Conservation (phyloP, 495 filamentous ascomycete genomes). For the Letharia lupina region DNA sequence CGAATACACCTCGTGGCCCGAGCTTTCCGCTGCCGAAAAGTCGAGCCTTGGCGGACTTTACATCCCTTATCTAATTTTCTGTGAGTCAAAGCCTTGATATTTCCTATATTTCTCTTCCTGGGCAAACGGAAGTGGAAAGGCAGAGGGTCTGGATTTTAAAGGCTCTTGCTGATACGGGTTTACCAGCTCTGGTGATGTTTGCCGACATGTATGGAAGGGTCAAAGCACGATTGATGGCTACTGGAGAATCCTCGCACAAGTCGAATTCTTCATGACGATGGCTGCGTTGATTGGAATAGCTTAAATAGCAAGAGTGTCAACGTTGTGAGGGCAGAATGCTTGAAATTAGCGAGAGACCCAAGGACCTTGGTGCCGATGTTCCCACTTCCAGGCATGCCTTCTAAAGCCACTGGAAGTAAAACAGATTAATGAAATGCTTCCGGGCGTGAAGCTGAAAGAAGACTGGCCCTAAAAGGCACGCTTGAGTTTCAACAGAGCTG, state of each 20-base stretch:
- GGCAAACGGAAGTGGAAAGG: not conserved
- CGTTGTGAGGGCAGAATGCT: not conserved
- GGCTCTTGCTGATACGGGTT: not conserved
- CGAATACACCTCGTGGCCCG: conserved; percentile 49
- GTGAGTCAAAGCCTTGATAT: conserved; percentile 42
- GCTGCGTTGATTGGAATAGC: not conserved
- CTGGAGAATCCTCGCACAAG: not conserved
- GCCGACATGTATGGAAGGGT: conserved; percentile 45
- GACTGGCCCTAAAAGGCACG: not conserved
- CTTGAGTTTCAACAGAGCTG: not conserved
- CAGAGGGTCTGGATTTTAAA: not conserved
- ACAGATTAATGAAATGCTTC: not conserved
- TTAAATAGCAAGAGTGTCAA: not conserved
- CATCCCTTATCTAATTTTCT: conserved; percentile 61
- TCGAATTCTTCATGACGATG: not conserved
- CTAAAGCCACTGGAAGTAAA: not conserved
- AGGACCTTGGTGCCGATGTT: not conserved
- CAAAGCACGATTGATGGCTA: not conserved
- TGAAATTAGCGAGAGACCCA: not conserved
- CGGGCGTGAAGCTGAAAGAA: not conserved
- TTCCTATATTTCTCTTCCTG: not conserved
- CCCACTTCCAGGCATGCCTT: not conserved
- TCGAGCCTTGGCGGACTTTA: conserved; percentile 55
- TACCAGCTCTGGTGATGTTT: conserved; percentile 47
- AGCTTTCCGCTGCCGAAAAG: conserved; percentile 47